These are phyloP conservation scores for Suillus paluster DNA, from an alignment of 768 basidiomycete genomes.

Conservation along the genomic window DNA sequence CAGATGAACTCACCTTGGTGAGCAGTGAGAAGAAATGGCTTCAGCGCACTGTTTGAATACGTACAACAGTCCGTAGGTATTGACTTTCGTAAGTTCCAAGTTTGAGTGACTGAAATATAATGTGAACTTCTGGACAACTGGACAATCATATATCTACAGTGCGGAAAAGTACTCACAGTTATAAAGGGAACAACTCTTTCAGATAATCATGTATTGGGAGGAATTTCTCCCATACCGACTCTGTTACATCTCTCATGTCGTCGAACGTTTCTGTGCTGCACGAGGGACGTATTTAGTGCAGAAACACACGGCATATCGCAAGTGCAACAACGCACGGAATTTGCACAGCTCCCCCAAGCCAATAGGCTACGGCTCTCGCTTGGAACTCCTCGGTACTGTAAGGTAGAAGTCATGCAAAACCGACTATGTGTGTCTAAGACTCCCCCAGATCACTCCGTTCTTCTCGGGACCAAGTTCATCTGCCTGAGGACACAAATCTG, in stretches of 20 bases:
- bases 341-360: constrained; percentile 45
- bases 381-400: constrained; percentile 41
- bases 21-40: constrained; percentile 70
- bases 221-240: constrained; percentile 62
- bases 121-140: constrained; percentile 38
- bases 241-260: constrained; percentile 48
- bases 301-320: neutral
- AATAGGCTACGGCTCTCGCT: constrained; percentile 36
- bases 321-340: constrained; percentile 39
- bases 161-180: constrained; percentile 43
- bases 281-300: neutral
- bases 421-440: constrained; percentile 32
- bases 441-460: constrained; percentile 38
- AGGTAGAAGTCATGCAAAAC: too few relatives aligned
- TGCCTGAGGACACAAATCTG: constrained; percentile 40
- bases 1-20: constrained; percentile 54
- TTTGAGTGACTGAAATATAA: constrained; percentile 50
- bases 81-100: constrained; percentile 50
- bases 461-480: constrained; percentile 36
- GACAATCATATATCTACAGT: constrained; percentile 45
- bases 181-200: constrained; percentile 58
- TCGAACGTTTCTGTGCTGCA: constrained; percentile 57
- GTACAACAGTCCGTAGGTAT: constrained; percentile 76
- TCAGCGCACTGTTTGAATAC: constrained; percentile 56
- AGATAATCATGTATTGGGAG: constrained; percentile 60